Percentiles rank a stretch among this genome's conserved stretches.
These are phyloP conservation scores for Nigrospora osmanthi DNA, from an alignment of 2,329 filamentous ascomycete genomes.

Conservation along the genomic window DNA sequence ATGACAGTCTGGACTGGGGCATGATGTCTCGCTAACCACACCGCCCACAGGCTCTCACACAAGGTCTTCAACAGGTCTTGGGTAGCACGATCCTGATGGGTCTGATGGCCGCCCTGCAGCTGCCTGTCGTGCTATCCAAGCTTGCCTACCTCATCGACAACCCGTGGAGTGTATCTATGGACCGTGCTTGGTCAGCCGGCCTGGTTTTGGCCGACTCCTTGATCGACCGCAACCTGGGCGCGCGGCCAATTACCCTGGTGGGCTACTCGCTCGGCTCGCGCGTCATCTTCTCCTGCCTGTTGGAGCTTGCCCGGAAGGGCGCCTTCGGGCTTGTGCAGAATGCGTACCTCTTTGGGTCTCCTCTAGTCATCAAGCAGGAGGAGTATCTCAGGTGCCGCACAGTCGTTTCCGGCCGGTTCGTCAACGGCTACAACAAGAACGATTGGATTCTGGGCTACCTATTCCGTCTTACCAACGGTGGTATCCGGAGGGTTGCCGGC, in stretches of 20 bases:
- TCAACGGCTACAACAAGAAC: constrained; percentile 89
- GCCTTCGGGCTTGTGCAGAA: constrained; percentile 88
- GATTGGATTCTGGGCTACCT: constrained; percentile 98
- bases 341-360: constrained; percentile 89
- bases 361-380: constrained; percentile 83
- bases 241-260: constrained; percentile 83
- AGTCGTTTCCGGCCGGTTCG: constrained; percentile 86
- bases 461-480: constrained; percentile 88
- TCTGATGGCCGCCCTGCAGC: constrained; percentile 85
- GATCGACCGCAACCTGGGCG: constrained; percentile 84
- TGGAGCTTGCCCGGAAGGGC: constrained; percentile 76
- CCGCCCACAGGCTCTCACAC: constrained; percentile 67
- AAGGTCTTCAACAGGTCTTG: constrained; percentile 91
- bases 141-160: constrained; percentile 96
- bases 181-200: constrained; percentile 80
- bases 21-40: background rate
- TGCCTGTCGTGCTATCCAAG: constrained; percentile 90
- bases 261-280: constrained; percentile 90
- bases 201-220: constrained; percentile 91
- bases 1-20: constrained; percentile 15
- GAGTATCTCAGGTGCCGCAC: constrained; percentile 75
- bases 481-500: constrained; percentile 82
- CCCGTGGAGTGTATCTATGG: constrained; percentile 94
- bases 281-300: constrained; percentile 86
- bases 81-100: constrained; percentile 82